Conservation (phyloP, 2,329 filamentous ascomycete species). For the Clarireedia hainanense region DNA sequence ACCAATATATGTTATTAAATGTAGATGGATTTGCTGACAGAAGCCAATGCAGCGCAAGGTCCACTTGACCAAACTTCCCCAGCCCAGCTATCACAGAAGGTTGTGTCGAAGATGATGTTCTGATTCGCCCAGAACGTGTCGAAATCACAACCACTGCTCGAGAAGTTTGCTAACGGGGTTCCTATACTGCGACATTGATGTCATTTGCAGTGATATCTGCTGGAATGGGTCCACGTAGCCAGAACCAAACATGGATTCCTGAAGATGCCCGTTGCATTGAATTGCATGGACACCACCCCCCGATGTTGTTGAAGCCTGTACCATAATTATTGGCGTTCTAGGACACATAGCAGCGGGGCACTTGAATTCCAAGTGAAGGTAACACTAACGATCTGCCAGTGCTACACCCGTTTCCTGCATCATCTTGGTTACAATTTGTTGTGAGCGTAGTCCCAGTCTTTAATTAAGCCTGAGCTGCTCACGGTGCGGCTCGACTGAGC, state of each 20-base stretch:
- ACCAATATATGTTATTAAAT: slow-evolving; percentile 70
- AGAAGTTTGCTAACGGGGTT: slow-evolving; percentile 57
- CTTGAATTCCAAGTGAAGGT: not conserved
- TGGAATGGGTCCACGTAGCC: slow-evolving; percentile 55
- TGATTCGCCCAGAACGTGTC: slow-evolving; percentile 56
- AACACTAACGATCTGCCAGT: slow-evolving; percentile 20
- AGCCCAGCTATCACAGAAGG: slow-evolving; percentile 50
- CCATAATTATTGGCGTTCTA: slow-evolving; percentile 45
- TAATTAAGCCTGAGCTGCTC: slow-evolving; percentile 32
- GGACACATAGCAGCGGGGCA: slow-evolving; percentile 4
- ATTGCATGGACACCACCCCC: slow-evolving; percentile 57
- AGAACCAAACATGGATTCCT: slow-evolving; percentile 69
- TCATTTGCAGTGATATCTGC: slow-evolving; percentile 49
- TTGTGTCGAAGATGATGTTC: slow-evolving; percentile 62
- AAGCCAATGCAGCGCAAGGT: slow-evolving; percentile 51
- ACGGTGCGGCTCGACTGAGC: slow-evolving; percentile 28
- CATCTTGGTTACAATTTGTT: slow-evolving; percentile 35
- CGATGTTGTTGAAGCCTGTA: slow-evolving; percentile 54
- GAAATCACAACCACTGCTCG: slow-evolving; percentile 53
- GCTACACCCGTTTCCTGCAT: slow-evolving; percentile 33
- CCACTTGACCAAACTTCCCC: slow-evolving; percentile 57
- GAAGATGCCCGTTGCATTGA: slow-evolving; percentile 54
- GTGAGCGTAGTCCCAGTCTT: slow-evolving; percentile 31
- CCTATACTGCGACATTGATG: slow-evolving; percentile 56
- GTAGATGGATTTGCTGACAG: slow-evolving; percentile 55